Evolutionary conservation across 2,329 filamentous ascomycete species (phyloP).

Genomic region (Colletotrichum sp.): DNA sequence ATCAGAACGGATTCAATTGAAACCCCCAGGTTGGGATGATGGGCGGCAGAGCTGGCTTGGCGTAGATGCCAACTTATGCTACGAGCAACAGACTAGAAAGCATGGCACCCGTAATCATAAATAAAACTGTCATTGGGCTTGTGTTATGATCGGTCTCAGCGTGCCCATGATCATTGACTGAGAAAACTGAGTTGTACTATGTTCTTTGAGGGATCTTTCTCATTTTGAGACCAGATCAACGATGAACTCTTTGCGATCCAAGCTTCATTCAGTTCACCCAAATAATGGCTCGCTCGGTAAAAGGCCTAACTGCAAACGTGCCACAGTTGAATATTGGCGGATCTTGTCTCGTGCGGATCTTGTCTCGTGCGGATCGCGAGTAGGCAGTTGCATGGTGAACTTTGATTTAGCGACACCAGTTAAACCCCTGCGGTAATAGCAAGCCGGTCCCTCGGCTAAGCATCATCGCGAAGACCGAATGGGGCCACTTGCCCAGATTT

Average conservation of each 20-base stretch:
- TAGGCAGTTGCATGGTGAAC: background rate
- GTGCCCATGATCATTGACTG: background rate
- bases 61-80: background rate
- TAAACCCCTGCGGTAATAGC: background rate
- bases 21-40: background rate
- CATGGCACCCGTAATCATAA: background rate
- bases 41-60: background rate
- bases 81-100: background rate
- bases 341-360: background rate
- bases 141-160: background rate
- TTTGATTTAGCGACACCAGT: background rate
- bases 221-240: rapidly evolving
- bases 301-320: background rate
- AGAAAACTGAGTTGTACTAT: background rate
- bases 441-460: background rate
- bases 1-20: background rate
- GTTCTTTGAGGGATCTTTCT: background rate
- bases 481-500: background rate
- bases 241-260: background rate
- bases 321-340: rapidly evolving
- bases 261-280: background rate
- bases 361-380: background rate
- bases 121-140: background rate
- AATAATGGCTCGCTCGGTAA: background rate
- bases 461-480: background rate